phyloP scores from a whole-genome alignment of 305 asterid species.

The Plantago coronopus region DNA sequence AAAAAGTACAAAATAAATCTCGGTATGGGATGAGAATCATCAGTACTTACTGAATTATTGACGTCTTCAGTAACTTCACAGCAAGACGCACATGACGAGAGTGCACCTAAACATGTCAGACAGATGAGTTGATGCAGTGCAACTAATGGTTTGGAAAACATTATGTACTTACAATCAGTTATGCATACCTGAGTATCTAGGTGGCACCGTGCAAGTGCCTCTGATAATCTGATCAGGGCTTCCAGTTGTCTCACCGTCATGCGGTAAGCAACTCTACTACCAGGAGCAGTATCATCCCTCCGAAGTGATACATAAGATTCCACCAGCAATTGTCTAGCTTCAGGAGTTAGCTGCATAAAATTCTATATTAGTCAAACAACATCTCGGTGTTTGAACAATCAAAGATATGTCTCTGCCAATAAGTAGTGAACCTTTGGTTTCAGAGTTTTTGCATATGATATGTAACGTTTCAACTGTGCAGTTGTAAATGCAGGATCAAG shows the following conservation, averaged over 20 bases:
- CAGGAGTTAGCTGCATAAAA: constrained; percentile 57
- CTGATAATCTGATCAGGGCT: constrained; percentile 92
- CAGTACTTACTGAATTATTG: constrained; percentile 68
- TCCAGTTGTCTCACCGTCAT: constrained; percentile 97
- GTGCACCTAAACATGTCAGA: constrained; percentile 50
- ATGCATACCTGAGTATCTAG: constrained; percentile 68
- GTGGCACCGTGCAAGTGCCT: constrained; percentile 89
- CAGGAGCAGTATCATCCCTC: constrained; percentile 85
- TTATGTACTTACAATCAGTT: constrained; percentile 14
- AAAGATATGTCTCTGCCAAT: constrained; percentile 2
- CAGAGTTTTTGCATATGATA: constrained; percentile 78
- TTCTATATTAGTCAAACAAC: constrained; percentile 15
- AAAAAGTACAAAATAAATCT: not conserved
- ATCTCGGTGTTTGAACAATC: not conserved
- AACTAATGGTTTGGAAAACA: not conserved
- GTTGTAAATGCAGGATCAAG: constrained; percentile 81
- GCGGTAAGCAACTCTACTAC: constrained; percentile 94
- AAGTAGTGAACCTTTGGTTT: constrained; percentile 69
- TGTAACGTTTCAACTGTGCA: constrained; percentile 77
- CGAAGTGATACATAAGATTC: constrained; percentile 88
- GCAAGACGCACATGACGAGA: constrained; percentile 70
- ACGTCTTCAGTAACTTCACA: constrained; percentile 76
- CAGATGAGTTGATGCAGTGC: constrained; percentile 17
- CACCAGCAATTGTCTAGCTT: constrained; percentile 73
- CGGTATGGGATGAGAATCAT: constrained; percentile 20